phyloP scores from a whole-genome alignment of 2,329 filamentous ascomycete genomes.

The Rachicladosporium sp. region DNA sequence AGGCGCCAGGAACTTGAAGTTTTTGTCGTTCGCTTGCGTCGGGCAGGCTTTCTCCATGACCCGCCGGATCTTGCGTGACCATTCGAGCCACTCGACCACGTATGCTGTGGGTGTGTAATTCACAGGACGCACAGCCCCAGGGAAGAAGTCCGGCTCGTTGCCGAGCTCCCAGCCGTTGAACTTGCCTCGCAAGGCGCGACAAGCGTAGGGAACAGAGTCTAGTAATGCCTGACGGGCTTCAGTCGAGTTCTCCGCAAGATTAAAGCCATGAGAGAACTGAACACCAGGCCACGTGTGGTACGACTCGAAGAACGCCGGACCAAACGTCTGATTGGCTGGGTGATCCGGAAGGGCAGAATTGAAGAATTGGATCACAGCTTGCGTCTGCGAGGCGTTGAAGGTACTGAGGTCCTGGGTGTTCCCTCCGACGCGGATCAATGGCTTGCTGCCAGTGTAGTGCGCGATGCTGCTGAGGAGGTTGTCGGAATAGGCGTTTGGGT shows the following conservation, averaged over 20 bases:
- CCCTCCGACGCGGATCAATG: conserved; percentile 50
- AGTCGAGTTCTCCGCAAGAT: conserved; percentile 42
- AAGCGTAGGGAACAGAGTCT: conserved; percentile 44
- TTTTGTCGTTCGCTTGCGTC: conserved; percentile 28
- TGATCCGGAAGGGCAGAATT: conserved; percentile 45
- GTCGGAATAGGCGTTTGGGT: conserved; percentile 48
- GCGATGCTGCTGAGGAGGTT: conserved; percentile 47
- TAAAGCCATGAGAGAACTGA: conserved; percentile 51
- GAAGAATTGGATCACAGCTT: conserved; percentile 41
- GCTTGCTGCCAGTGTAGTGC: conserved; percentile 41
- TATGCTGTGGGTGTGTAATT: no score
- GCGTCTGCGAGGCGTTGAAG: conserved; percentile 41
- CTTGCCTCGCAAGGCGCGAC: conserved; percentile 41
- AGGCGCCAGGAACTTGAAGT: conserved; percentile 44
- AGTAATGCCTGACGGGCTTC: conserved; percentile 40
- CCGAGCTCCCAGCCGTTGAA: conserved; percentile 50
- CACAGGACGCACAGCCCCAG: conserved; percentile 42
- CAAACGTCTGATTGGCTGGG: conserved; percentile 47
- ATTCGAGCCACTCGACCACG: conserved; percentile 46
- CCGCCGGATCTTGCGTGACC: conserved; percentile 37
- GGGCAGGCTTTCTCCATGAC: conserved; percentile 40
- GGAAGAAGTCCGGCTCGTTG: conserved; percentile 51
- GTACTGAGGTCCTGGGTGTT: conserved; percentile 55
- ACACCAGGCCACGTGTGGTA: conserved; percentile 45
- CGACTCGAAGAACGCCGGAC: conserved; percentile 50